Evolutionary conservation across 2,329 filamentous ascomycete species (phyloP), one percentile per base, ranked within the genome.

Genomic region (Fusarium tupiense): DNA sequence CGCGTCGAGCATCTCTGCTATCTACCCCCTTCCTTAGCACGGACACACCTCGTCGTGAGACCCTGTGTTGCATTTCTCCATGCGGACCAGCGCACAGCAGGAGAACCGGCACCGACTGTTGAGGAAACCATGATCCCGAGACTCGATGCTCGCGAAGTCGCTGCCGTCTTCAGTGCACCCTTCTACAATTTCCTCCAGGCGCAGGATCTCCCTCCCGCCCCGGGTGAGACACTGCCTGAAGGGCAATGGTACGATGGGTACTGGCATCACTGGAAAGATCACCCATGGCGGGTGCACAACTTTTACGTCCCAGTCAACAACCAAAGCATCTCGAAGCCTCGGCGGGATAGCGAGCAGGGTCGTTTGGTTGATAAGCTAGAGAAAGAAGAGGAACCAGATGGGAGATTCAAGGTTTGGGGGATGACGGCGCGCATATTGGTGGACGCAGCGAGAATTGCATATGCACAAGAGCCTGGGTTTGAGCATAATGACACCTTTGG

Each of bases 391-490:
- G 84, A 87, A 68, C 81, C 83, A 17, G 80, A 83, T 8, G 85
- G 85, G 6, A 86, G 93, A 43, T 98, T 96, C 83, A 91, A 93
- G 76, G 95, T 98, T 9, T 98, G 95, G 89, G 96, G 96, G 22
- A 96, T 98, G 94, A 98, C 96, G 61, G 96, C 94, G 6, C 87
- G 94, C 60, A 96, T 98, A 62, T 82, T 98, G 62, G 94, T 98
- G 10, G 96, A 98, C 83, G 92, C 93, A 9, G 95, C 96, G 40
- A 87, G 94, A 71, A 88, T 97, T 24, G 96, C 95, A 26, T 98
- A 96, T 81, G 92, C 84, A 5, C 89, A 93, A 83, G 90, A 94
- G 80, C 96, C 96, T 8, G 92, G 94, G 80, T 97, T 98, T 81
- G 94, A 97, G 84, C 88, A 90, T 73, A 90, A 90, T 62, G 76